Conservation (phyloP, 2,329 filamentous ascomycete genomes). For the Coleophoma eucalyptorum region DNA sequence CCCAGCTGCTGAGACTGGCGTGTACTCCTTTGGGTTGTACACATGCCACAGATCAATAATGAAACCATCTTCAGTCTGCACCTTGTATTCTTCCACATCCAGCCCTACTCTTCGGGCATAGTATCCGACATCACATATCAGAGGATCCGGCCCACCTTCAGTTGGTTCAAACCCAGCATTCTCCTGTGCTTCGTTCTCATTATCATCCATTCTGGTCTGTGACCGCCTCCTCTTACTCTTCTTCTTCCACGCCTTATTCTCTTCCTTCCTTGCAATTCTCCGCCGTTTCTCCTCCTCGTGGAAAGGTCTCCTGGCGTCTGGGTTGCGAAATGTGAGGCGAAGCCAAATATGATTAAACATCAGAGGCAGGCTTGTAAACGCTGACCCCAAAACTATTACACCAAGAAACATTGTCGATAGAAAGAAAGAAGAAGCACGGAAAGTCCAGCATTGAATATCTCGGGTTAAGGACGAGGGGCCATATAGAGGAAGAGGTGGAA, state of each 20-base stretch:
- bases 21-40: constrained; percentile 76
- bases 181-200: constrained; percentile 38
- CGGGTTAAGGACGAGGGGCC: constrained; percentile 67
- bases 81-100: constrained; percentile 76
- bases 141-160: constrained; percentile 75
- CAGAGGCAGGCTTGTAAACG: constrained; percentile 61
- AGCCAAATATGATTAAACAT: constrained; percentile 45
- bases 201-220: constrained; percentile 21
- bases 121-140: constrained; percentile 77
- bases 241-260: constrained; percentile 59
- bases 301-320: constrained; percentile 61
- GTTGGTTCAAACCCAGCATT: constrained; percentile 56
- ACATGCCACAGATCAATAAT: constrained; percentile 87
- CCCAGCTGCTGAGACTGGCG: constrained; percentile 42
- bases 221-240: constrained; percentile 35
- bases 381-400: constrained; percentile 70
- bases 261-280: constrained; percentile 49
- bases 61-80: constrained; percentile 93
- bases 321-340: constrained; percentile 54
- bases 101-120: constrained; percentile 86
- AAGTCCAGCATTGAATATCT: constrained; percentile 60
- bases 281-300: constrained; percentile 67
- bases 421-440: constrained; percentile 67
- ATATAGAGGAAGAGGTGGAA: constrained; percentile 80
- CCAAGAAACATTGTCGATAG: constrained; percentile 75